Evolutionary conservation across 1,284 basidiomycete species (phyloP).

Genomic region (Marasmius oreades): DNA sequence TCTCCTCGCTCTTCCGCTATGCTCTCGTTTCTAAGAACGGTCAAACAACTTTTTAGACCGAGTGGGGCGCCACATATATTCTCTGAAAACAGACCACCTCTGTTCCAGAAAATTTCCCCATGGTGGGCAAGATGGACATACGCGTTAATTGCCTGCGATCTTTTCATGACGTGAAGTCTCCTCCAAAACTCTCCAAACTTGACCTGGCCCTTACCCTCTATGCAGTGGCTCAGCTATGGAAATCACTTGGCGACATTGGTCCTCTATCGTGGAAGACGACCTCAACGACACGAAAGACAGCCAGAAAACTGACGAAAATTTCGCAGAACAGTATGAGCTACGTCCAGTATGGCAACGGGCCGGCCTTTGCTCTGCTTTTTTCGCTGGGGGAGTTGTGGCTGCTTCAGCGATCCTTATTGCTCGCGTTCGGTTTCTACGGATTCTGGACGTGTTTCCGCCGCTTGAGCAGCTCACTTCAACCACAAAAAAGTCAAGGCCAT

Average conservation of each 20-base stretch:
- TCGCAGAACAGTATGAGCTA: slow-evolving; percentile 21
- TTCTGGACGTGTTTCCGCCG: slow-evolving; percentile 31
- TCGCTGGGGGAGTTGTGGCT: slow-evolving; percentile 30
- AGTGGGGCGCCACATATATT: slow-evolving; percentile 11
- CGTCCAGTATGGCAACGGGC: slow-evolving; percentile 36
- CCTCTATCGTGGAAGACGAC: slow-evolving; percentile 23
- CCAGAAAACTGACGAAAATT: slow-evolving; percentile 13
- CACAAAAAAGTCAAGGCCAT: slow-evolving; percentile 6
- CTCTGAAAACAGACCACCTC: slow-evolving; percentile 15
- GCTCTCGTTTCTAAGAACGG: background rate
- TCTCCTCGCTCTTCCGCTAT: background rate
- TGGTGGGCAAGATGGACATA: slow-evolving; percentile 36
- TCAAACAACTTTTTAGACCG: slow-evolving; percentile 8
- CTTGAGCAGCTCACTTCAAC: background rate
- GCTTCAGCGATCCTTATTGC: slow-evolving; percentile 30
- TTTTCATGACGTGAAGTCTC: slow-evolving; percentile 31
- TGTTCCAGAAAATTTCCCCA: slow-evolving; percentile 17
- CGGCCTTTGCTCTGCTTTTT: slow-evolving; percentile 27
- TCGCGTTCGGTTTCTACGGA: slow-evolving; percentile 33
- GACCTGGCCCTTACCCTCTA: background rate
- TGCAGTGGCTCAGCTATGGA: slow-evolving; percentile 31
- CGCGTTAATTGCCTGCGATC: slow-evolving; percentile 29
- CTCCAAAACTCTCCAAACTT: background rate
- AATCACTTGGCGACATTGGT: slow-evolving; percentile 37
- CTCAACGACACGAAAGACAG: slow-evolving; percentile 5